Percentiles rank a stretch among this genome's conserved stretches.
phyloP scores from a whole-genome alignment of 495 filamentous ascomycete genomes.

The Neurospora pannonica region DNA sequence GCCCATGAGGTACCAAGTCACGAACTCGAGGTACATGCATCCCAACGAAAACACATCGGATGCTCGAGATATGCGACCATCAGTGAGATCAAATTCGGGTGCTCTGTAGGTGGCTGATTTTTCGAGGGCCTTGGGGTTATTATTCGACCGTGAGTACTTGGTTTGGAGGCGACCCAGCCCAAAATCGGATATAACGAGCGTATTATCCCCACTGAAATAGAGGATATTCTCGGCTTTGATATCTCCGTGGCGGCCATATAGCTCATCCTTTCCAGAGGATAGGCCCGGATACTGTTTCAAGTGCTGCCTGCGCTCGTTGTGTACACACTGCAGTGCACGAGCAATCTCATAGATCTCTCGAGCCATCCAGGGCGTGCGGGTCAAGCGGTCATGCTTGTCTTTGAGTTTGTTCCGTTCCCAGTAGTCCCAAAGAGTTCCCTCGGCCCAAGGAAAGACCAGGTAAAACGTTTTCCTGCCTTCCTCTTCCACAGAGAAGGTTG shows the following conservation, averaged over 20 bases:
- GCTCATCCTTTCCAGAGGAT: too few relatives aligned
- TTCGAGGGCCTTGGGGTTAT: not conserved
- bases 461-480: too few relatives aligned
- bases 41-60: slow-evolving; percentile 6
- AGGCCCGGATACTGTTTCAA: too few relatives aligned
- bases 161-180: not conserved
- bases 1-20: slow-evolving; percentile 3
- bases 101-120: slow-evolving; percentile 4
- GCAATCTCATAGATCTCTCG: not conserved
- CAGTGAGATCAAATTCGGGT: slow-evolving; percentile 2
- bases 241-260: slow-evolving; percentile 1
- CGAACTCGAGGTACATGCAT: slow-evolving; percentile 3
- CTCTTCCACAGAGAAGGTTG: not conserved
- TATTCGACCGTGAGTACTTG: not conserved
- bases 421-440: not conserved
- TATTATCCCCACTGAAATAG: not conserved
- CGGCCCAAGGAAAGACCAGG: not conserved
- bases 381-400: not conserved
- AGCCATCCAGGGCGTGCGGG: not conserved
- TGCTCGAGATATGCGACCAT: not conserved
- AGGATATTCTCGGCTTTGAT: slow-evolving; percentile 2
- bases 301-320: too few relatives aligned
- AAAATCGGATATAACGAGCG: not conserved
- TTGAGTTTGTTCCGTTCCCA: not conserved
- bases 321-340: not conserved